A percentile compares a stretch with the other conserved stretches of the same genome.
These are phyloP conservation scores for Trichosporon ovoides DNA, from an alignment of 1,284 basidiomycete species.

Conservation along the genomic window DNA sequence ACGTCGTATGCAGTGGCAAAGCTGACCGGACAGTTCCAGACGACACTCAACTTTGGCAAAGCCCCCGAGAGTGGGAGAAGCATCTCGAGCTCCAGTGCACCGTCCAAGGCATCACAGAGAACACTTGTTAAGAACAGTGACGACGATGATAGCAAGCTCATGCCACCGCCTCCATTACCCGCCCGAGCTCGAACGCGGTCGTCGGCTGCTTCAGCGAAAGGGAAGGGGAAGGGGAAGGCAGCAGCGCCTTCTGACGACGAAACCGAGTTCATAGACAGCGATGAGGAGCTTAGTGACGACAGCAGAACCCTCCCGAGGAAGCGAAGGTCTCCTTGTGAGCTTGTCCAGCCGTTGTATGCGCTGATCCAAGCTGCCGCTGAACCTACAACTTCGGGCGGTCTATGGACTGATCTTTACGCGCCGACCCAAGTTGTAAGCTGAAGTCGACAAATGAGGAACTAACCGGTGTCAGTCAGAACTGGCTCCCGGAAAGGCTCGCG, in stretches of 20 bases:
- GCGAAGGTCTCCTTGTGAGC: background rate
- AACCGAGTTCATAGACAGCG: slow-evolving; percentile 29
- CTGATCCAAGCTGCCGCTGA: background rate
- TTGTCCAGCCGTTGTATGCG: background rate
- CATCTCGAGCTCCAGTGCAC: background rate
- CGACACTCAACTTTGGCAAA: slow-evolving; percentile 29
- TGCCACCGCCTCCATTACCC: slow-evolving; percentile 18
- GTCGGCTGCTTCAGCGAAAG: background rate
- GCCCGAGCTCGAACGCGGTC: background rate
- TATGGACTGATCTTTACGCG: slow-evolving; percentile 75
- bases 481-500: slow-evolving; percentile 81
- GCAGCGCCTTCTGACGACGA: slow-evolving; percentile 1
- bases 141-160: slow-evolving; percentile 9
- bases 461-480: slow-evolving; percentile 59
- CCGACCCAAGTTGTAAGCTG: slow-evolving; percentile 59
- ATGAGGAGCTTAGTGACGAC: slow-evolving; percentile 22
- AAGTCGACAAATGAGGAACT: background rate
- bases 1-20: background rate
- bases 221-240: slow-evolving; percentile 53
- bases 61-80: background rate
- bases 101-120: background rate
- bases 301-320: background rate
- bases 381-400: slow-evolving; percentile 12
- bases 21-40: slow-evolving; percentile 31
- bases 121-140: background rate